Percentiles rank a stretch among this genome's conserved stretches.
phyloP scores from a whole-genome alignment of 805 yeast genomes.

The Monosporozyma unispora region DNA sequence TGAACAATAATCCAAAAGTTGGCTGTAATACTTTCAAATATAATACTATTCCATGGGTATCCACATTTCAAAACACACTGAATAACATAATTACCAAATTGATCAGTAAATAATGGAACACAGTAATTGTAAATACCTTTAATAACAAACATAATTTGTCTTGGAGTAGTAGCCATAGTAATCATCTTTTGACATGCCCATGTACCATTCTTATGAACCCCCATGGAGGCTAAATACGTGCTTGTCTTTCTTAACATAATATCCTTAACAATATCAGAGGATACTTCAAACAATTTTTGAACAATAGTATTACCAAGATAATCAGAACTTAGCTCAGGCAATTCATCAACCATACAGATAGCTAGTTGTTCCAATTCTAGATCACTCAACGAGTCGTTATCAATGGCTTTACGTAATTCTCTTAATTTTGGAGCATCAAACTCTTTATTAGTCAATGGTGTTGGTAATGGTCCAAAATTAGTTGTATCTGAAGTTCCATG shows the following conservation, averaged over 20 bases:
- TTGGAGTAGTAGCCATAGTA: slow-evolving; percentile 54
- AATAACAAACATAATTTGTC: slow-evolving; percentile 58
- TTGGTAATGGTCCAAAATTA: slow-evolving; percentile 70
- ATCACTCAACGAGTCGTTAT: slow-evolving; percentile 42
- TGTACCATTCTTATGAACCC: slow-evolving; percentile 95
- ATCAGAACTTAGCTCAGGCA: slow-evolving; percentile 86
- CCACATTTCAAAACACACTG: slow-evolving; percentile 92
- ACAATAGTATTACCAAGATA: slow-evolving; percentile 93
- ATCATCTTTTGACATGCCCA: slow-evolving; percentile 99
- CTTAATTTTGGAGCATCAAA: slow-evolving; percentile 85
- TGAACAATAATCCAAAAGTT: slow-evolving; percentile 73
- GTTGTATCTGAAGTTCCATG: slow-evolving; percentile 37
- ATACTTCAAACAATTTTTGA: slow-evolving; percentile 73
- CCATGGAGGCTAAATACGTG: slow-evolving; percentile 80
- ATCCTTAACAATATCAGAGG: slow-evolving; percentile 63
- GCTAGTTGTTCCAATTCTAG: slow-evolving; percentile 74
- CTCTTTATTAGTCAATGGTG: slow-evolving; percentile 52
- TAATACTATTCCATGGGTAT: slow-evolving; percentile 79
- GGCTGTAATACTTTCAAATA: slow-evolving; percentile 72
- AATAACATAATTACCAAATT: slow-evolving; percentile 91
- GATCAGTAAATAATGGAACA: slow-evolving; percentile 82
- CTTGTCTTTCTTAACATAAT: slow-evolving; percentile 70
- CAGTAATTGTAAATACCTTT: slow-evolving; percentile 69
- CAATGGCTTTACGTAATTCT: slow-evolving; percentile 72
- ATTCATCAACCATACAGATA: slow-evolving; percentile 73